phyloP scores from a whole-genome alignment of 2,329 filamentous ascomycete genomes.

The Fusarium chuoi region DNA sequence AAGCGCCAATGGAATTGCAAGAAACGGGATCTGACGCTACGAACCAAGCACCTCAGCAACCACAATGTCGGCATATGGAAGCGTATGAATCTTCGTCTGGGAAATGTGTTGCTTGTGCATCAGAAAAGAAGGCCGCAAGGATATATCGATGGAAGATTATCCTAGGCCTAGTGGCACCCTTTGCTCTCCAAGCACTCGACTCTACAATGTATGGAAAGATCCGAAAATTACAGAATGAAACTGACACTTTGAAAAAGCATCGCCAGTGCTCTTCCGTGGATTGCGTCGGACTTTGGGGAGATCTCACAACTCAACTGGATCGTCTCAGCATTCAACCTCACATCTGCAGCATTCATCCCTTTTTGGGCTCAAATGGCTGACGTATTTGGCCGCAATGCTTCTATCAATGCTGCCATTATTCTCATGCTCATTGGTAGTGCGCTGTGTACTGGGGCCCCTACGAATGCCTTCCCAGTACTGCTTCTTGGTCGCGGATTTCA shows the following conservation, averaged over 20 bases:
- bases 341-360: constrained; percentile 73
- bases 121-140: constrained; percentile 47
- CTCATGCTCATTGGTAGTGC: constrained; percentile 69
- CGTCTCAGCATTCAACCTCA: constrained; percentile 74
- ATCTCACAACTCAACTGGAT: constrained; percentile 74
- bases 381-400: constrained; percentile 70
- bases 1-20: constrained; percentile 1
- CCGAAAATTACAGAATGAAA: neutral
- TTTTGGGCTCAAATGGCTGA: constrained; percentile 73
- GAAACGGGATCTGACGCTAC: neutral
- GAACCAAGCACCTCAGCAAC: constrained; percentile 14
- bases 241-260: constrained; percentile 41
- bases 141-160: constrained; percentile 69
- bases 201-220: constrained; percentile 63
- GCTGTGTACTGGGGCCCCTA: constrained; percentile 68
- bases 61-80: constrained; percentile 38
- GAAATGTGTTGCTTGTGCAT: constrained; percentile 47
- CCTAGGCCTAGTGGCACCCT: constrained; percentile 67
- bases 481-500: constrained; percentile 72
- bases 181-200: constrained; percentile 70
- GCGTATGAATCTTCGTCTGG: constrained; percentile 13
- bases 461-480: constrained; percentile 65
- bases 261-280: constrained; percentile 57
- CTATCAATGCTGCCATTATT: constrained; percentile 66
- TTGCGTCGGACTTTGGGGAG: constrained; percentile 71